These are phyloP conservation scores for Xerocomus nothofagi DNA, from an alignment of 1,284 basidiomycete species.

Conservation along the genomic window DNA sequence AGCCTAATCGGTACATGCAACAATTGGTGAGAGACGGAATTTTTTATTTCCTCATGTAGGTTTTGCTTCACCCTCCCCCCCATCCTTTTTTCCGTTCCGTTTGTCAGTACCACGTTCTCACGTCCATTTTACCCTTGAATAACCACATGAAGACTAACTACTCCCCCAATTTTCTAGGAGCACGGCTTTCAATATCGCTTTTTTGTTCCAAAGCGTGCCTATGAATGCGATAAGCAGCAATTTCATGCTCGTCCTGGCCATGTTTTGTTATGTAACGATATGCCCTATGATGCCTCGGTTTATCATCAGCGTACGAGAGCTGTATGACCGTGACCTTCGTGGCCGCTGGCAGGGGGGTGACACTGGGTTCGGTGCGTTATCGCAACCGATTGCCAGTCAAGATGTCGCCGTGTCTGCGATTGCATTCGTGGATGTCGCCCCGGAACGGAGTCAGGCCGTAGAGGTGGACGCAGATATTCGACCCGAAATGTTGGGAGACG, in stretches of 20 bases:
- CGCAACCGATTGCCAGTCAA: background rate
- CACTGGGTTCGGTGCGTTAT: conserved; percentile 2
- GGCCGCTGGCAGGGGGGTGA: background rate
- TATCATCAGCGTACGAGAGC: conserved; percentile 12
- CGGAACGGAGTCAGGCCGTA: background rate
- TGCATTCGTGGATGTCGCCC: background rate
- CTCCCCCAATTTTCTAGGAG: background rate
- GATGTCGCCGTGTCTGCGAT: background rate
- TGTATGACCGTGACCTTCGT: conserved; percentile 3
- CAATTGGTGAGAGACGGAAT: background rate
- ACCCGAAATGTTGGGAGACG: background rate
- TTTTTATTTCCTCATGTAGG: background rate
- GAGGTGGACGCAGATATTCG: background rate
- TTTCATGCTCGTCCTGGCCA: background rate
- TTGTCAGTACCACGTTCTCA: background rate
- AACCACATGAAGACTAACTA: background rate
- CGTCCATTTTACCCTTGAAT: background rate
- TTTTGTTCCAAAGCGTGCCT: background rate
- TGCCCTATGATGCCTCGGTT: conserved; percentile 6
- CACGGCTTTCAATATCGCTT: background rate
- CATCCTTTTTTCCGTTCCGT: background rate
- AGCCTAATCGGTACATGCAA: background rate
- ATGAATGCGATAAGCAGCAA: too few relatives aligned
- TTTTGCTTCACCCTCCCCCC: background rate
- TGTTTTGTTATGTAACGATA: background rate